Evolutionary conservation across 306 rosid genomes (phyloP), one percentile per base, ranked within the genome.

Genomic region (Luffa aegyptiaca): DNA sequence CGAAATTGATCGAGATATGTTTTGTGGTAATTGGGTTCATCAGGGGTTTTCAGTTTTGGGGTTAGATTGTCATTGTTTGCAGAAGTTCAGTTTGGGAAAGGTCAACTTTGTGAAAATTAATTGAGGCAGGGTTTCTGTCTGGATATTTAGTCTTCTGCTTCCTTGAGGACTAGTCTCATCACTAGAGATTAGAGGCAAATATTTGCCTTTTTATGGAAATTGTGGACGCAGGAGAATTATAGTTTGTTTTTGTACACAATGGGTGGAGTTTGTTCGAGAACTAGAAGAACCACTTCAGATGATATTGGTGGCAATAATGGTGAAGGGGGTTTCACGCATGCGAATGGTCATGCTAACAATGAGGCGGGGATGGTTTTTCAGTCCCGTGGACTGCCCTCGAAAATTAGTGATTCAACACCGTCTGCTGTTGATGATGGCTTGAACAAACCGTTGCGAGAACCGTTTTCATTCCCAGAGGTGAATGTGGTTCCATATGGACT

Each of bases 191-290:
- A 77, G 45, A 33, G 65, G 53, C 39, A 75, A 82, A 80, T 66
- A 55, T 61, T 82, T 81, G 81, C 53, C 82, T 39, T 85, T 88
- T 83, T 76, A 88, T 88, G 86, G 85, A 85, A 82, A 61, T 84
- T 88, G 82, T 88, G 86, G 65, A 77, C 57, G 82, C 52, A 80
- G 75, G 84, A 83, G 71, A 86, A 77, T 48, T 68, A 56, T 80
- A 85, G 82, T 62, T 78, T 59, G 77, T 59, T 70, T 80, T 62
- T 61, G 65, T 78, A 80, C 36, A 84, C 75, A 78, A 96, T 96
- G 99, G 99, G 99, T 77, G 91, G 94, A 77, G 86, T 91, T 88
- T 96, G 99, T 87, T 91, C 99, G 62, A 90, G 85, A 86, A 84
- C 94, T 41, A 89, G 86, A 86, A 93, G 93, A 66, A 82, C 89